Conservation (phyloP, 2,329 filamentous ascomycete species). For the Penicillium crustosum region DNA sequence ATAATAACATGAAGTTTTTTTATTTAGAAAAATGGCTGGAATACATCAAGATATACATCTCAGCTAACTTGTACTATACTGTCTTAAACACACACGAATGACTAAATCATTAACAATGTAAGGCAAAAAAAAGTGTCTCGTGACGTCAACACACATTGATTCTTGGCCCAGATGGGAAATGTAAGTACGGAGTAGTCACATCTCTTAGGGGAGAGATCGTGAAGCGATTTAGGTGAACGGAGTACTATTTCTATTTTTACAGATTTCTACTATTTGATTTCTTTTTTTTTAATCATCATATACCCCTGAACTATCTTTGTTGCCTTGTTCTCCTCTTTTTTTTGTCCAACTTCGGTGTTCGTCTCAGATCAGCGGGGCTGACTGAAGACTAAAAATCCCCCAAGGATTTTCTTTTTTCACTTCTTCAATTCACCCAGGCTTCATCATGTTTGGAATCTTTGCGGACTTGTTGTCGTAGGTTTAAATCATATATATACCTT, state of each 20-base stretch:
- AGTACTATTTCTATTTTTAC: not conserved
- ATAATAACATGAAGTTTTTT: not conserved
- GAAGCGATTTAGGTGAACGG: not conserved
- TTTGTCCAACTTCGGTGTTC: conserved; percentile 1
- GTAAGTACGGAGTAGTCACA: not conserved
- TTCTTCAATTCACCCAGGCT: not conserved
- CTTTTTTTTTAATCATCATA: not conserved
- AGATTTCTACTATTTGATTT: not conserved
- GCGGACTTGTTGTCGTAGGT: conserved; percentile 75
- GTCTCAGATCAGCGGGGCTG: conserved; percentile 11
- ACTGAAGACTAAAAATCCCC: conserved; percentile 6
- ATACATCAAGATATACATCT: not conserved
- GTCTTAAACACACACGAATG: not conserved
- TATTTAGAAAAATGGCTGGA: not conserved
- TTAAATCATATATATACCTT: not conserved
- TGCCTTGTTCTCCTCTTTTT: conserved; percentile 1
- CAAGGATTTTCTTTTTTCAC: conserved; percentile 7
- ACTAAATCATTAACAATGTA: not conserved
- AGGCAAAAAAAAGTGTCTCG: not conserved
- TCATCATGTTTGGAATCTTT: conserved; percentile 72
- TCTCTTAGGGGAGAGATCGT: not conserved
- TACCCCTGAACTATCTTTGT: conserved; percentile 9
- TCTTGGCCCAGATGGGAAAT: not conserved
- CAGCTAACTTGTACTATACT: not conserved
- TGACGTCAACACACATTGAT: conserved; percentile 6